Base-by-base conservation (phyloP, 1,284 basidiomycete species). In the Leccinum variabile region DNA sequence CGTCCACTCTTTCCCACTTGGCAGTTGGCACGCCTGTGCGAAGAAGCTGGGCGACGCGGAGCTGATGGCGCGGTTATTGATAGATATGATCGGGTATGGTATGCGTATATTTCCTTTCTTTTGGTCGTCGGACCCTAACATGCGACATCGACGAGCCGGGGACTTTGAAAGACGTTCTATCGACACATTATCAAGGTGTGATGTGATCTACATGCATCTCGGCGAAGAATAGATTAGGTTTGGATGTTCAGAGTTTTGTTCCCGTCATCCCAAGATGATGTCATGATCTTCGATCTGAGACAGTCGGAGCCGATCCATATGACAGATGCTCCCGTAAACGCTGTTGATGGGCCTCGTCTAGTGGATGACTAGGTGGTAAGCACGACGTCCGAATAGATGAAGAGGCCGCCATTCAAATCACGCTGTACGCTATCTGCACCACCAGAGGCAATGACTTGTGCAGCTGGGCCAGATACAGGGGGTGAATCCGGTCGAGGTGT, bases 61-160 rank as follows among this genome's bases (percentile, higher is more conserved):
- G 63, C 79, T 88, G 30, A 88, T n/a, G n/a, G n/a, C 93, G 30
- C 83, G 81, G 63, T 74, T 94, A n/a, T 73, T 94, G 61, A 71
- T 95, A n/a, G 92, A 95, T 74, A 89, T 94, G 85, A 78, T 95
- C 59, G 85, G 87, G 91, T 91, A n/a, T n/a, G n/a, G n/a, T n/a
- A n/a, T n/a, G 60, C 3, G 16, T 3, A 3, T n/a, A 10, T 5
- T 9, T 41, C 25, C 7, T 33, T 46, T 58, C 28, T 46, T 58
- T 35, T 28, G 28, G 30, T 46, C 32, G 30, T 46, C 25, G 16
- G 22, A 53, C 57, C 41, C 57, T 37, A n/a, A 66, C 54, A 61
- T 74, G 69, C 7, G 78, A 79, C 44, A 70, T 75, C 10, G 83
- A 85, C n/a, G 83, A 84, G 49, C 77, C 78, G 1, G 80, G 74